Evolutionary conservation across 129 eudicot genomes (phyloP), one percentile per base, ranked within the genome.

Genomic region (Centaurea solstitialis): DNA sequence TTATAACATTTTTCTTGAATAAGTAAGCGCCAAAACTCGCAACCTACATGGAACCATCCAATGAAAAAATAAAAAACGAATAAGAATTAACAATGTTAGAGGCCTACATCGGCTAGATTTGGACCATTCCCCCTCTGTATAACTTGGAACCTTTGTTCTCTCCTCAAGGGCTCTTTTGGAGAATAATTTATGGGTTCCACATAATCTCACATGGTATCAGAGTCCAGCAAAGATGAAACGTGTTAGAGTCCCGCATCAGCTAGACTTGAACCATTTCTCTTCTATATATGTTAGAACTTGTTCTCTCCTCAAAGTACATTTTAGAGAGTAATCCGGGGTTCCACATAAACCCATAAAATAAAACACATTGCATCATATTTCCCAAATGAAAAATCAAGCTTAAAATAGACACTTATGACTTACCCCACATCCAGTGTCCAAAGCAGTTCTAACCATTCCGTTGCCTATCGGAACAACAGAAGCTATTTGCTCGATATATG

Each of bases 401-500:
- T 64, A 35, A 17, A 20, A 70, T 8, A n/a, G 45, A n/a, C 22
- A 17, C 3, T 18, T 9, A 67, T 10, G 7, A 73, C 85, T 75
- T 78, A 88, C 89, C 83, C 90, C 90, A 72, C 92, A 89, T 10
- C 92, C 90, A 71, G 83, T 89, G 67, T 89, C 92, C 50, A 89
- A 41, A 23, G 84, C 86, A 35, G 88, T 86, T 83, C 90, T 83
- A 74, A 89, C 81, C 15, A 69, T 70, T 38, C 90, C 88, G 15
- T 89, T 86, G 28, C 79, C 88, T 15, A 86, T 30, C 7, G 92
- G 90, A 26, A 89, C 76, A n/a, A 89, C 86, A 64, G 83, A 78
- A 37, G 88, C 88, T 6, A 86, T 81, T 65, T 89, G 86, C 57
- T 89, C 73, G 62, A 89, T 89, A 78, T 88, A 88, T 2, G 80